phyloP scores from a whole-genome alignment of 2,329 filamentous ascomycete species.

The Aureobasidium sp. region DNA sequence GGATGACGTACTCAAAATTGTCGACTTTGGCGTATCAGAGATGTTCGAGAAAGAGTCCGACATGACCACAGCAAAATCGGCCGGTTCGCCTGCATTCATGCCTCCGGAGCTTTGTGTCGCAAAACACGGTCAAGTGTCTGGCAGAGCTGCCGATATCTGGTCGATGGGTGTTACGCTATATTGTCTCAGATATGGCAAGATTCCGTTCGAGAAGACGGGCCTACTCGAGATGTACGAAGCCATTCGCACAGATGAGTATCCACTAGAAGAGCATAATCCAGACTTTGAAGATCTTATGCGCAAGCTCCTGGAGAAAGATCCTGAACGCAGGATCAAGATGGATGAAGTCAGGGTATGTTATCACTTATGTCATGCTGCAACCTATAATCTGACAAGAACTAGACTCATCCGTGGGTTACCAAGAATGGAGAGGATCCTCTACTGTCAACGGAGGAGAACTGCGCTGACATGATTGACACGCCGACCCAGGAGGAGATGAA shows the following conservation, averaged over 20 bases:
- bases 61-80: slow-evolving; percentile 89
- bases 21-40: slow-evolving; percentile 98
- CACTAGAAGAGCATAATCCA: slow-evolving; percentile 56
- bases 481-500: slow-evolving; percentile 89
- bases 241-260: slow-evolving; percentile 66
- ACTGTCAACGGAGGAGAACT: slow-evolving; percentile 78
- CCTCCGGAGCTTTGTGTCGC: slow-evolving; percentile 86
- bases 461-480: slow-evolving; percentile 66
- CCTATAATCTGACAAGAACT: slow-evolving; percentile 19
- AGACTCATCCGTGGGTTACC: slow-evolving; percentile 94
- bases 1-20: slow-evolving; percentile 91
- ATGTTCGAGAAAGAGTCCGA: slow-evolving; percentile 87
- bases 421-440: slow-evolving; percentile 69
- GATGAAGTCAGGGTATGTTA: slow-evolving; percentile 67
- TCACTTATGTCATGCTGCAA: neutral
- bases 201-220: slow-evolving; percentile 75
- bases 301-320: slow-evolving; percentile 76
- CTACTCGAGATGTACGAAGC: slow-evolving; percentile 85
- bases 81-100: slow-evolving; percentile 89
- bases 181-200: slow-evolving; percentile 78
- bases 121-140: slow-evolving; percentile 80
- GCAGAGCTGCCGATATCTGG: slow-evolving; percentile 91
- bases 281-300: slow-evolving; percentile 68
- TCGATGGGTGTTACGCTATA: slow-evolving; percentile 96
- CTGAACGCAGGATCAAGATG: slow-evolving; percentile 76